phyloP scores from a whole-genome alignment of 1,139 yeast species.

The Hyphopichia khmerensis region DNA sequence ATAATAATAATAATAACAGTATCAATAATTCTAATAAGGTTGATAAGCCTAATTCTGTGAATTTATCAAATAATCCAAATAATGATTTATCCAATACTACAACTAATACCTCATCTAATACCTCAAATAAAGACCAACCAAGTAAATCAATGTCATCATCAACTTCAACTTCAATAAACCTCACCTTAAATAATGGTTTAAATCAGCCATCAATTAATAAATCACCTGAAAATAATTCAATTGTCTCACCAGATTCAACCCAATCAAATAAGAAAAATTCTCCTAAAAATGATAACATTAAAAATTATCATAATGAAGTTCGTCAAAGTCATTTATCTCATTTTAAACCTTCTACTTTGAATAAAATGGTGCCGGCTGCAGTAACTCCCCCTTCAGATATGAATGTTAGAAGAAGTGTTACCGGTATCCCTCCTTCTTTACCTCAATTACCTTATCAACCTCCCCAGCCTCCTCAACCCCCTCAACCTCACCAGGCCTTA shows the following conservation, averaged over 20 bases:
- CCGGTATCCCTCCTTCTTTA: not conserved
- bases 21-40: not conserved
- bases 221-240: too few relatives aligned
- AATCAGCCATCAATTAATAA: not conserved
- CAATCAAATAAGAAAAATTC: not conserved
- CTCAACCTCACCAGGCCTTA: not conserved
- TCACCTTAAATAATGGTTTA: not conserved
- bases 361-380: constrained; percentile 19
- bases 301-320: constrained; percentile 13
- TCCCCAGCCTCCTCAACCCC: not conserved
- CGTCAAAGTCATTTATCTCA: constrained; percentile 11
- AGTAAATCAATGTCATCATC: constrained; percentile 7
- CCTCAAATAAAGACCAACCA: not conserved
- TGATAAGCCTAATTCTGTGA: too few relatives aligned
- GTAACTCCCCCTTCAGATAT: constrained; percentile 27
- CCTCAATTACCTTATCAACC: not conserved
- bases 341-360: constrained; percentile 5
- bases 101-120: too few relatives aligned
- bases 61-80: too few relatives aligned
- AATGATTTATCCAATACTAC: too few relatives aligned
- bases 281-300: too few relatives aligned
- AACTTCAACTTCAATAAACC: not conserved
- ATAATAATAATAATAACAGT: not conserved
- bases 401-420: constrained; percentile 15
- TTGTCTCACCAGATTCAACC: too few relatives aligned